Percentiles rank a stretch among this genome's conserved stretches.
Conservation (phyloP, 768 basidiomycete species). For the Auriscalpium vulgare region DNA sequence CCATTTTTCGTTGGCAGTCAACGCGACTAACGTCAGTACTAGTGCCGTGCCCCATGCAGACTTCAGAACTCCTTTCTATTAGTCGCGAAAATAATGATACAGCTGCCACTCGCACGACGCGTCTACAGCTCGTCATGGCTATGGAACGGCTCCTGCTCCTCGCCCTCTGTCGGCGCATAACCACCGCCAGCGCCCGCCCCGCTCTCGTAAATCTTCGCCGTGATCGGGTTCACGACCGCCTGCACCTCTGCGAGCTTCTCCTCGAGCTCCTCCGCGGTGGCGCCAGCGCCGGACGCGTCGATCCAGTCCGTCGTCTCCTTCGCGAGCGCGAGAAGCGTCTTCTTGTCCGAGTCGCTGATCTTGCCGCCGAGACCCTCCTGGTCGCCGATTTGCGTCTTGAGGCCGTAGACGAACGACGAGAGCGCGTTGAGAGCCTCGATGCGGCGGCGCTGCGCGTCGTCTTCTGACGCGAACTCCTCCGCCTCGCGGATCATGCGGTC, state of each 20-base stretch:
- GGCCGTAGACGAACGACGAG: slow-evolving; percentile 75
- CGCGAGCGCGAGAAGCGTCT: slow-evolving; percentile 68
- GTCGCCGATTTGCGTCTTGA: slow-evolving; percentile 83
- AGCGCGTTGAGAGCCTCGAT: slow-evolving; percentile 81
- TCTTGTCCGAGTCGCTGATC: slow-evolving; percentile 72
- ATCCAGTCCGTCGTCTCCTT: slow-evolving; percentile 93
- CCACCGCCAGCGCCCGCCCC: slow-evolving; percentile 13
- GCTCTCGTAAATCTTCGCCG: slow-evolving; percentile 31
- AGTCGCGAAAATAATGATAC: too few species aligned
- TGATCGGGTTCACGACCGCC: slow-evolving; percentile 36
- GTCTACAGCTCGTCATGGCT: slow-evolving; percentile 38
- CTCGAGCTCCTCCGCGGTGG: slow-evolving; percentile 82
- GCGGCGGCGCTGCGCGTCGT: slow-evolving; percentile 69
- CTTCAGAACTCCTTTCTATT: too few species aligned
- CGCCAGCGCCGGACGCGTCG: slow-evolving; percentile 70
- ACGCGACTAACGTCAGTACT: too few species aligned
- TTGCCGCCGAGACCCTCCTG: slow-evolving; percentile 89
- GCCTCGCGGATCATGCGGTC: slow-evolving; percentile 95
- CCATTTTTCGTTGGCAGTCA: too few species aligned
- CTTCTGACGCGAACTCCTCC: slow-evolving; percentile 81
- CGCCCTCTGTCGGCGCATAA: slow-evolving; percentile 21
- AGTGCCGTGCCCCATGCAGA: too few species aligned
- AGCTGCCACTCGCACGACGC: too few species aligned
- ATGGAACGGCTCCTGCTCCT: slow-evolving; percentile 31
- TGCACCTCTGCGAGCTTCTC: slow-evolving; percentile 62